A percentile compares a stretch with the other conserved stretches of the same genome.
phyloP scores from a whole-genome alignment of 805 yeast genomes.

The Pichia eremophila region DNA sequence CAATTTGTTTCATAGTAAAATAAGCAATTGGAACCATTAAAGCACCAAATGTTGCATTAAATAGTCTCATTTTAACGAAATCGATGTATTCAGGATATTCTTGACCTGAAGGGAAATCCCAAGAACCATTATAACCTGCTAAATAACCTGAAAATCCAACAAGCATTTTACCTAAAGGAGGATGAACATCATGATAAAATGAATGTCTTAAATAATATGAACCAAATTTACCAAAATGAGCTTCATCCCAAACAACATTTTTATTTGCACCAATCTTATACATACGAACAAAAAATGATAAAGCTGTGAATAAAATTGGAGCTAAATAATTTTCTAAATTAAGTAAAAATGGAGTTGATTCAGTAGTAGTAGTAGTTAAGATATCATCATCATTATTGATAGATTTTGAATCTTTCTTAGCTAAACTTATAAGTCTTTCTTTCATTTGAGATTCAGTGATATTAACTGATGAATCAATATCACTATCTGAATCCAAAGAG shows the following conservation, averaged over 20 bases:
- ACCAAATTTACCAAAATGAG: conserved; percentile 88
- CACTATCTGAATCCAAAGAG: background rate
- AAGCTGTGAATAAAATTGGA: conserved; percentile 54
- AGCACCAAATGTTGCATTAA: conserved; percentile 79
- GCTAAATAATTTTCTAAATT: conserved; percentile 31
- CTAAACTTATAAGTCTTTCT: conserved; percentile 22
- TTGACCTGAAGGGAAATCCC: conserved; percentile 80
- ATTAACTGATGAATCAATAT: background rate
- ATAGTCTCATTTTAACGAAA: conserved; percentile 77
- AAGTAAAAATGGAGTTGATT: conserved; percentile 2
- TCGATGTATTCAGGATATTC: conserved; percentile 69
- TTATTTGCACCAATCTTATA: conserved; percentile 63
- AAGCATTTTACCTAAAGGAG: conserved; percentile 77
- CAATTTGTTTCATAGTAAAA: conserved; percentile 67
- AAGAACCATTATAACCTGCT: conserved; percentile 83
- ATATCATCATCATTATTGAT: background rate
- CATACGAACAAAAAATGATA: conserved; percentile 68
- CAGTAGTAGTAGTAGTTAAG: no score
- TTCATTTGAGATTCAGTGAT: conserved; percentile 25
- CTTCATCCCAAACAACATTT: conserved; percentile 94
- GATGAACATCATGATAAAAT: conserved; percentile 81
- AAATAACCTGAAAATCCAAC: conserved; percentile 70
- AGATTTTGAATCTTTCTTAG: conserved; percentile 11
- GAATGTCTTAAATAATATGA: conserved; percentile 71
- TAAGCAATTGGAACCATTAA: conserved; percentile 83